phyloP scores from a whole-genome alignment of 495 filamentous ascomycete genomes.

The Pyrenula massariospora region DNA sequence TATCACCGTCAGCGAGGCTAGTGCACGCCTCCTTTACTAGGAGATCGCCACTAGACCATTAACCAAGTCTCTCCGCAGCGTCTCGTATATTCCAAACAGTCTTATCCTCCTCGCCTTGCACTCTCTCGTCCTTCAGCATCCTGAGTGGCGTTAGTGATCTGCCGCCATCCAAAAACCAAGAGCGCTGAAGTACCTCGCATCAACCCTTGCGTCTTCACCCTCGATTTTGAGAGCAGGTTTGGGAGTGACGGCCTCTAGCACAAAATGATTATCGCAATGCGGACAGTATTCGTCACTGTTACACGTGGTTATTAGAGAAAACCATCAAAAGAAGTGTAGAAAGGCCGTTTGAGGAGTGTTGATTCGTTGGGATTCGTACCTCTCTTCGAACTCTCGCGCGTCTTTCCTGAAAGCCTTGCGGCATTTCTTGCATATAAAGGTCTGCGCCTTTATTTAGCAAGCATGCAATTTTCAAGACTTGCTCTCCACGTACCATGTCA shows the following conservation, averaged over 20 bases:
- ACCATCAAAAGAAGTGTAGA: slow-evolving; percentile 1
- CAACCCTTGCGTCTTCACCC: slow-evolving; percentile 75
- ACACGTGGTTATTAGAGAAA: slow-evolving; percentile 1
- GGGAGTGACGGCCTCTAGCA: slow-evolving; percentile 75
- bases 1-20: too few relatives aligned
- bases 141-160: slow-evolving; percentile 18
- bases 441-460: slow-evolving; percentile 15
- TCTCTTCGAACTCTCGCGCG: slow-evolving; percentile 79
- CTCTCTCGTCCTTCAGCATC: slow-evolving; percentile 89
- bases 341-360: not conserved
- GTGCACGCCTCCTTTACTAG: too few relatives aligned
- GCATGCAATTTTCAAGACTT: not conserved
- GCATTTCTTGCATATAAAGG: slow-evolving; percentile 96
- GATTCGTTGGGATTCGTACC: slow-evolving; percentile 26
- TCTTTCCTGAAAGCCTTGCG: slow-evolving; percentile 96
- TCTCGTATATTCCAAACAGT: slow-evolving; percentile 65
- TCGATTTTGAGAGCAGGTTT: slow-evolving; percentile 73
- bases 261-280: slow-evolving; percentile 98
- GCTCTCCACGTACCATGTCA: slow-evolving; percentile 56
- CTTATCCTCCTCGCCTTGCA: slow-evolving; percentile 45
- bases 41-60: too few relatives aligned
- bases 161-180: not conserved
- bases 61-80: slow-evolving; percentile 66
- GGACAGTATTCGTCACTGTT: slow-evolving; percentile 92
- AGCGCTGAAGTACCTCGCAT: slow-evolving; percentile 40